Evolutionary conservation across 2,329 filamentous ascomycete genomes (phyloP).

Genomic region (Calcarisporium arbuscula): DNA sequence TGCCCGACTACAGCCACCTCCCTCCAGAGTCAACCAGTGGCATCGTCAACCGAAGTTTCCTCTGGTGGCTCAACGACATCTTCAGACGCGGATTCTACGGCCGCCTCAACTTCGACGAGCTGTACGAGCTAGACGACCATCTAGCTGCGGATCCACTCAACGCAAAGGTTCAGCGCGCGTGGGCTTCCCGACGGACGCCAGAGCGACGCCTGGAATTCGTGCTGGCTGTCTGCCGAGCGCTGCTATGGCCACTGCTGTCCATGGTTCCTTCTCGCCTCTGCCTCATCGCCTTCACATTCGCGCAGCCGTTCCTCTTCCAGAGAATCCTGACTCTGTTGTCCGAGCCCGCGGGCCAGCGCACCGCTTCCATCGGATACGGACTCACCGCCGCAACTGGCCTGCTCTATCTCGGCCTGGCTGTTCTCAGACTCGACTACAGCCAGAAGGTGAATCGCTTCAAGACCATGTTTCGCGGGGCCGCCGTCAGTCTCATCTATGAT

Average conservation of each 20-base stretch:
- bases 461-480: conserved; percentile 16
- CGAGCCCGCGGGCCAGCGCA: not conserved
- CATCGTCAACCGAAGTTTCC: conserved; percentile 23
- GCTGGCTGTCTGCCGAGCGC: conserved; percentile 2
- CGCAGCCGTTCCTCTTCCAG: conserved; percentile 22
- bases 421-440: conserved; percentile 10
- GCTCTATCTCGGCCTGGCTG: conserved; percentile 14
- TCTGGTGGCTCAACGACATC: conserved; percentile 27
- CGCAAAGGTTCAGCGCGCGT: conserved; percentile 7
- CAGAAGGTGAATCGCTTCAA: conserved; percentile 14
- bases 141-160: conserved; percentile 7
- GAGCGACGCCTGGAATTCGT: conserved; percentile 9
- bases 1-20: conserved; percentile 11
- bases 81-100: conserved; percentile 17
- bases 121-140: conserved; percentile 10
- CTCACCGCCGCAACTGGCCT: conserved; percentile 13
- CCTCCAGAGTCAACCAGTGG: conserved; percentile 25
- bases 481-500: conserved; percentile 13
- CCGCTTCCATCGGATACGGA: conserved; percentile 7
- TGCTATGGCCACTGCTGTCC: conserved; percentile 9
- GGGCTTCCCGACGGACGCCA: conserved; percentile 5
- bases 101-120: conserved; percentile 8
- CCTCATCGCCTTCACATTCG: conserved; percentile 20
- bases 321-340: conserved; percentile 4
- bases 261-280: conserved; percentile 18